Evolutionary conservation across 495 filamentous ascomycete genomes (phyloP).

Genomic region (Emericellopsis terricola): DNA sequence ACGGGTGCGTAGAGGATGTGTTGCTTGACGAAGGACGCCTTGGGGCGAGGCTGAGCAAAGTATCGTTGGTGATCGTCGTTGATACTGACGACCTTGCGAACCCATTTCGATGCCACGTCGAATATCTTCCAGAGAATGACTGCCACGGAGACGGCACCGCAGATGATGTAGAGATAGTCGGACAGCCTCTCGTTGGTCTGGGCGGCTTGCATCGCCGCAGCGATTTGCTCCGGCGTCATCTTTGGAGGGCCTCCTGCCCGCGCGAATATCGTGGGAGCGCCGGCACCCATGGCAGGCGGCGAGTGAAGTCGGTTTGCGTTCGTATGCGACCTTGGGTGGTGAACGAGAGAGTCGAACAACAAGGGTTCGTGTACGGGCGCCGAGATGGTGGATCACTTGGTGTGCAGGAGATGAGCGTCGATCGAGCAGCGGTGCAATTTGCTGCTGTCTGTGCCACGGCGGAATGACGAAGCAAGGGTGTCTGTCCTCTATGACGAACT

Average conservation of each 20-base stretch:
- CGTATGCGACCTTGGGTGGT: not conserved
- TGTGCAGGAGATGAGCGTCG: too few relatives aligned
- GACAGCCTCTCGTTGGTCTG: slow-evolving; percentile 25
- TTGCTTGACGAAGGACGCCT: slow-evolving; percentile 59
- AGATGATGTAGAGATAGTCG: slow-evolving; percentile 28
- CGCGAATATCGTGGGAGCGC: too few relatives aligned
- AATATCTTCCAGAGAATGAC: slow-evolving; percentile 27
- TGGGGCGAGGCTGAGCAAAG: slow-evolving; percentile 25
- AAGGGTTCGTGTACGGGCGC: not conserved
- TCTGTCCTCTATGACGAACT: too few relatives aligned
- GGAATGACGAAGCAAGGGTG: too few relatives aligned
- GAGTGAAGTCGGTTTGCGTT: too few relatives aligned
- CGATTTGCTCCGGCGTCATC: too few relatives aligned
- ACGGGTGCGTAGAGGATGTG: slow-evolving; percentile 66
- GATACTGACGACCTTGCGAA: slow-evolving; percentile 56
- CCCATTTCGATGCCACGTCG: slow-evolving; percentile 42
- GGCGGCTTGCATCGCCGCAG: slow-evolving; percentile 5
- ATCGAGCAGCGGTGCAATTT: too few relatives aligned
- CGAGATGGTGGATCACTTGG: not conserved
- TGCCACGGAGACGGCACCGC: slow-evolving; percentile 20
- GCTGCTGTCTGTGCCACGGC: too few relatives aligned
- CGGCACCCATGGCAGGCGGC: too few relatives aligned
- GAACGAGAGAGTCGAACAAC: not conserved
- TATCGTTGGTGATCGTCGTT: slow-evolving; percentile 45
- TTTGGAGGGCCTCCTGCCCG: too few relatives aligned